Base-by-base conservation (phyloP, 2,329 filamentous ascomycete species). In the Aspergillus neotritici region DNA sequence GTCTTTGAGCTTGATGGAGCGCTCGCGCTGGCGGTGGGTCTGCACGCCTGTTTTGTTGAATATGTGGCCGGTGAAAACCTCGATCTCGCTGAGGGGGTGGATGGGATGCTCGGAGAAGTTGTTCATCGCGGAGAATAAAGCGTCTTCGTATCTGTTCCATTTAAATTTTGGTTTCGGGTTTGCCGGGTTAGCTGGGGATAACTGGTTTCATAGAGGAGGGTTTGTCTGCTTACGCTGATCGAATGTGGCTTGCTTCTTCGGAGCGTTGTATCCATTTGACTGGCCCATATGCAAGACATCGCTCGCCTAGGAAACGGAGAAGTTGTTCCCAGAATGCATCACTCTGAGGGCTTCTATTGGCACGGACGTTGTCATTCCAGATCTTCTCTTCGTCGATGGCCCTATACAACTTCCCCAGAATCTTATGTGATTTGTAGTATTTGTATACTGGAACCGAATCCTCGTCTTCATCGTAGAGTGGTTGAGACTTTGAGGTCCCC, bases 351-450 rank as follows among this genome's bases (percentile, higher is more conserved):
- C n/a, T 34, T 17, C 17, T 13, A 31, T 46, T 11, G 14, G 38
- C 37, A 10, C 42, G 44, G 13, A 60, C 34, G 17, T 55, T 43
- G 4, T 51, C 32, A 14, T 34, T 50, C 51, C 46, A 60, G 34
- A 90, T 84, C 40, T 75, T 73, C 35, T 73, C 72, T 61, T 93
- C 87, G 52, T 94, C 80, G 9, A 94, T 82, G 0, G 74, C 76
- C 2, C 86, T 79, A 58, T 86, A 93, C 0, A 94, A 69, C 4
- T 73, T 64, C 0, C 87, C 87, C 0, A 93, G 73, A 0, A 84
- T 71, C 51, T 86, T 87, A 0, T 79, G 53, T 2, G 83, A 88
- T 28, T 63, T 65, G 60, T 93, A 90, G 57, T 82, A 91, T 3
- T 65, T 63, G 17, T 73, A 69, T 4, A 53, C 64, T 0, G 71